Conservation (phyloP, 164 flowering plant species). For the Magnolia officinalis region DNA sequence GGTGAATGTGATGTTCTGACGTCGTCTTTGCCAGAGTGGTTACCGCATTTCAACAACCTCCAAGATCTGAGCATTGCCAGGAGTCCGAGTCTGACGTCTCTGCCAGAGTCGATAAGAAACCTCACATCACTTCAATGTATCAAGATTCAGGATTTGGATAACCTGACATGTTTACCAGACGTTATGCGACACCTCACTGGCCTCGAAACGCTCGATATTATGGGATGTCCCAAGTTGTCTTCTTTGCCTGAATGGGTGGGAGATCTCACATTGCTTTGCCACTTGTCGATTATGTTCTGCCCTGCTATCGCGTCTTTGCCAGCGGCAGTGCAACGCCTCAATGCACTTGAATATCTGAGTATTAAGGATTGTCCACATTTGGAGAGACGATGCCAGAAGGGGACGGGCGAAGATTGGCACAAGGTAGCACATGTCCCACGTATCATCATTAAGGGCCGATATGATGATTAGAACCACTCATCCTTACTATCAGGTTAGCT, state of each 20-base stretch:
- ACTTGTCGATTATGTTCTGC: slow-evolving; percentile 14
- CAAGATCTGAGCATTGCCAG: background rate
- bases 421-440: slow-evolving; percentile 11
- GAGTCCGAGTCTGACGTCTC: background rate
- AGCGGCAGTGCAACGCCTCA: background rate
- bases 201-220: background rate
- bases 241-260: slow-evolving; percentile 23
- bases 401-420: slow-evolving; percentile 11
- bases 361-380: background rate
- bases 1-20: background rate
- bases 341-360: background rate
- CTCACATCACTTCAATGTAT: background rate
- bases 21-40: background rate
- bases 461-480: background rate
- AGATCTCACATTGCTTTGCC: slow-evolving; percentile 10
- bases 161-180: background rate
- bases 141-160: background rate
- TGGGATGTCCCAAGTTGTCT: background rate
- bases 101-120: background rate
- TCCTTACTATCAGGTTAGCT: background rate
- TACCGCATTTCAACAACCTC: background rate
- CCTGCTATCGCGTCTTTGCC: slow-evolving; percentile 13
- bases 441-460: background rate
- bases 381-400: background rate
- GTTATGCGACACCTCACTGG: background rate